Base-by-base conservation (phyloP, 108 stramenopile genomes). In the Discostella stelligeroides region DNA sequence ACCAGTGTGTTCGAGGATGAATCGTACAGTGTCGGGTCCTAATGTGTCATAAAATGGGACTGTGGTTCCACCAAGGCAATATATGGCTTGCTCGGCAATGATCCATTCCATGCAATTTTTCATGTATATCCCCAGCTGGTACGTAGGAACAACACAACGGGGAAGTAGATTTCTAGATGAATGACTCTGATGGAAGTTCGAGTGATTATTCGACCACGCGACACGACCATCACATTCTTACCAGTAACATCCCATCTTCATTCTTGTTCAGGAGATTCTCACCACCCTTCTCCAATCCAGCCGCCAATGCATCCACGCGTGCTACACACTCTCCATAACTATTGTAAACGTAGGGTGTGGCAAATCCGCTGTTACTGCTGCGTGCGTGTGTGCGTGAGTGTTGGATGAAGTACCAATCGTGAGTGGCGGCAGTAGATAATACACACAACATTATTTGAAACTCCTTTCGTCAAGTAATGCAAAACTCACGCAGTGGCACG, bases 21-120 rank as follows among this genome's bases (percentile, higher is more conserved):
- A 97, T 20, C 84, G 68, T 0, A 95, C 91, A 7, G 93, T 82
- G 46, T 95, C 95, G 10, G 93, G 91, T 11, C 96, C 98, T 8
- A 98, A 82, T 12, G 98, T 98, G 68, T 97, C 96, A 76, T 98
- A 98, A 39, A 97, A 84, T 3, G 97, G 97, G 56, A 95, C 98
- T 0, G 95, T 94, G 8, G 88, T 76, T 15, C 90, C 92, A 40
- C 87, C 84, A 40, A 94, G 43, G 34, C 82, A 67, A 69, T 93
- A 95, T 27, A 83, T 76, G 9, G 89, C 95, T 55, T 97, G 95
- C 49, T 99, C 98, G 17, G 86, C 90, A 42, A 99, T 73, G 55
- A 95, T 57, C 96, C 97, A 98, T 76, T 99, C 97, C 63, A 94
- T 82, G 48, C 92, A 91, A 60, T 99, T 99, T 70, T 87, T 93